phyloP scores from a whole-genome alignment of 2,329 filamentous ascomycete genomes.

The Neofusicoccum sp. region DNA sequence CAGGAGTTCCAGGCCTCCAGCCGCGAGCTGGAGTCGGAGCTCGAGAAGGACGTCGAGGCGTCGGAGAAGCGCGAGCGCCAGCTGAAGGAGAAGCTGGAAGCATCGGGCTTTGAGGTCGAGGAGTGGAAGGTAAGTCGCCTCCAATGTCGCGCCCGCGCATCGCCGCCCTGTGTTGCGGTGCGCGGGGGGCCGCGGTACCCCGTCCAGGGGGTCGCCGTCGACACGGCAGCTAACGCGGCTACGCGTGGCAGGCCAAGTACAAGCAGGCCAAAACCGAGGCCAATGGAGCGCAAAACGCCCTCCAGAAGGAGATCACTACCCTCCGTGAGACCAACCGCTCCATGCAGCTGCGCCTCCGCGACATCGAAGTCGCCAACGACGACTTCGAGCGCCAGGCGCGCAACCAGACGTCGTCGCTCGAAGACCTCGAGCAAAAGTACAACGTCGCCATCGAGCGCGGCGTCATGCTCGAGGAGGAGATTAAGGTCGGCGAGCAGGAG shows the following conservation, averaged over 20 bases:
- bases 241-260: constrained; percentile 74
- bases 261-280: constrained; percentile 91
- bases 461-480: constrained; percentile 94
- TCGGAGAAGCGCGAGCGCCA: constrained; percentile 90
- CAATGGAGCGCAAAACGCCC: constrained; percentile 76
- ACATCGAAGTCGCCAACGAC: constrained; percentile 97
- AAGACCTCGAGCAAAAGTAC: constrained; percentile 96
- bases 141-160: not conserved
- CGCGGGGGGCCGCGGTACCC: not conserved
- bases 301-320: constrained; percentile 95
- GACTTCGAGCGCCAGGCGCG: constrained; percentile 96
- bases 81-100: constrained; percentile 85
- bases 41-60: constrained; percentile 94
- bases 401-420: constrained; percentile 91
- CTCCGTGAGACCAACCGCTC: constrained; percentile 83
- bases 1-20: constrained; percentile 93
- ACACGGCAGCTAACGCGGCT: constrained; percentile 12
- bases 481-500: constrained; percentile 88
- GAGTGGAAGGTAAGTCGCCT: constrained; percentile 85
- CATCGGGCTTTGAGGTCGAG: constrained; percentile 83
- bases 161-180: not conserved
- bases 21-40: constrained; percentile 88
- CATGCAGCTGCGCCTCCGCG: constrained; percentile 80
- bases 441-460: constrained; percentile 89
- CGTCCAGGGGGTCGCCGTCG: constrained; percentile 10